These are phyloP conservation scores for Periconia digitata DNA, from an alignment of 2,329 filamentous ascomycete genomes.

Conservation along the genomic window DNA sequence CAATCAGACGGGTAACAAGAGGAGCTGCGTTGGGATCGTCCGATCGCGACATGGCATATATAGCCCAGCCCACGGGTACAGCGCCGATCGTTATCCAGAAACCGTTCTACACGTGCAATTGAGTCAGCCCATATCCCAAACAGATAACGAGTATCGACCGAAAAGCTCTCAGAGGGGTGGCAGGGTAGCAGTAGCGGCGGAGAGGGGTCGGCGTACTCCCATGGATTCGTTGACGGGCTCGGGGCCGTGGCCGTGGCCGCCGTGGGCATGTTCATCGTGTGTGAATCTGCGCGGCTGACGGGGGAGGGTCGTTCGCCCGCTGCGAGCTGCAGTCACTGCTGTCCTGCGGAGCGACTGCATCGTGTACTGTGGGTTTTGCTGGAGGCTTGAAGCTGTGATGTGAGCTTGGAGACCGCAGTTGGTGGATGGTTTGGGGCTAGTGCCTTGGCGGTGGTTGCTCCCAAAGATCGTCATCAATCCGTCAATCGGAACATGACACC, in stretches of 20 bases:
- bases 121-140: slow-evolving; percentile 17
- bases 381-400: slow-evolving; percentile 19
- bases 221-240: slow-evolving; percentile 51
- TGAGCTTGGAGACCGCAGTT: slow-evolving; percentile 27
- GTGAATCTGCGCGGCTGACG: slow-evolving; percentile 47
- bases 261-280: slow-evolving; percentile 38
- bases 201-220: slow-evolving; percentile 48
- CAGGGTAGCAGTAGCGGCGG: slow-evolving; percentile 14
- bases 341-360: slow-evolving; percentile 52
- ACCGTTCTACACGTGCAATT: slow-evolving; percentile 38
- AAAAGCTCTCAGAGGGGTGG: not conserved
- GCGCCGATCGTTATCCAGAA: slow-evolving; percentile 52
- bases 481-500: not conserved
- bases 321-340: slow-evolving; percentile 45
- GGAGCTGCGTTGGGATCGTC: slow-evolving; percentile 43
- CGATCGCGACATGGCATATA: slow-evolving; percentile 50
- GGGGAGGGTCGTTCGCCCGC: slow-evolving; percentile 35
- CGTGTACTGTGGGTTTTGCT: slow-evolving; percentile 26
- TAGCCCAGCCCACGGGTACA: slow-evolving; percentile 48
- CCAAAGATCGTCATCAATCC: not conserved
- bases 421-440: slow-evolving; percentile 14
- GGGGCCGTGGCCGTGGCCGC: slow-evolving; percentile 27
- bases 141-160: not conserved
- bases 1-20: slow-evolving; percentile 55
- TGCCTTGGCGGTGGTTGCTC: slow-evolving; percentile 13